Conservation (phyloP, 1,284 basidiomycete genomes). For the Boletus smithii region DNA sequence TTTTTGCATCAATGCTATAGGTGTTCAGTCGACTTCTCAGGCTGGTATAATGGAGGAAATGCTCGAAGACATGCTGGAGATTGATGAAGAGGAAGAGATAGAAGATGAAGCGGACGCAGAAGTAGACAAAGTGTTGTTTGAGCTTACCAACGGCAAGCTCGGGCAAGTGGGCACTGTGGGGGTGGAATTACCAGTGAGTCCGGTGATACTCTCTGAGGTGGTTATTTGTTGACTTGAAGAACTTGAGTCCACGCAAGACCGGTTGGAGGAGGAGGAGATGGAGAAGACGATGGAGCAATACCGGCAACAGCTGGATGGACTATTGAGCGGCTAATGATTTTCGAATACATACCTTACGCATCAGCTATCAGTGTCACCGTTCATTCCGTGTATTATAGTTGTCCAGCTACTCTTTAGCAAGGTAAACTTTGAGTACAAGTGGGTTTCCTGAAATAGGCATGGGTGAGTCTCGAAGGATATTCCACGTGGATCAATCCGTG, state of each 20-base stretch:
- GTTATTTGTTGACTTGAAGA: conserved; percentile 11
- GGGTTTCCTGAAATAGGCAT: conserved; percentile 12
- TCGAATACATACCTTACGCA: conserved; percentile 20
- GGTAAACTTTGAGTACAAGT: no score
- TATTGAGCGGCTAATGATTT: conserved; percentile 64
- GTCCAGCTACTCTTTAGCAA: background rate
- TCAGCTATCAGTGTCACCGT: conserved; percentile 1
- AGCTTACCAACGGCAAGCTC: conserved; percentile 94
- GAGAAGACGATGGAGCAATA: conserved; percentile 86
- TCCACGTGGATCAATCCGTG: conserved; percentile 27
- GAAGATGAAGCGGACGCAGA: conserved; percentile 97
- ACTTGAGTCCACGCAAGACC: conserved; percentile 51
- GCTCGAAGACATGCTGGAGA: conserved; percentile 82
- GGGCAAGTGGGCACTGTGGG: conserved; percentile 77
- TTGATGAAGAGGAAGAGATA: conserved; percentile 91
- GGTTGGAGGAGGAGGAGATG: conserved; percentile 73
- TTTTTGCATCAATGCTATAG: background rate
- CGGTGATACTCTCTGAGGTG: background rate
- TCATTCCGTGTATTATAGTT: conserved; percentile 16
- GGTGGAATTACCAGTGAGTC: conserved; percentile 75
- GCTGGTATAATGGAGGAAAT: conserved; percentile 93
- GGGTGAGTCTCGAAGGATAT: background rate
- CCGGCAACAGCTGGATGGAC: conserved; percentile 79
- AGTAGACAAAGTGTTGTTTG: conserved; percentile 94
- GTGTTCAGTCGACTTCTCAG: conserved; percentile 40